These are phyloP conservation scores for Aspergillus nidulans DNA, from an alignment of 495 filamentous ascomycete genomes.

Conservation along the genomic window DNA sequence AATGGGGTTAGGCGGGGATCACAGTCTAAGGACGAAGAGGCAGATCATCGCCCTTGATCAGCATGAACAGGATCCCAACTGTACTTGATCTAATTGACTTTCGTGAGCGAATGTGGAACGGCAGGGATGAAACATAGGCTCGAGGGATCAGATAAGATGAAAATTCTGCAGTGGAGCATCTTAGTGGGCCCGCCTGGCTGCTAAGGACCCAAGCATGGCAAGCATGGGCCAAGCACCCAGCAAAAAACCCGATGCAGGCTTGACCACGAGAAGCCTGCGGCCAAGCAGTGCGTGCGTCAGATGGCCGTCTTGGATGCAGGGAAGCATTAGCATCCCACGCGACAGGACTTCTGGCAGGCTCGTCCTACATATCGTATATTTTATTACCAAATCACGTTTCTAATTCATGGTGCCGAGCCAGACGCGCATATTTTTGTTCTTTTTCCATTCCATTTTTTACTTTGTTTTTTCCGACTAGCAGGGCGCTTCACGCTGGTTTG, in stretches of 20 bases:
- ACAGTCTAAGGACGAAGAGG: not conserved
- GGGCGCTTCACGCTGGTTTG: not conserved
- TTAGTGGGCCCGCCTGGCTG: not conserved
- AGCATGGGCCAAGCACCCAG: not conserved
- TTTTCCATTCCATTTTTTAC: no score
- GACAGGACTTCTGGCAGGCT: no score
- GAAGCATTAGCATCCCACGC: no score
- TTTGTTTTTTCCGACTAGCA: no score
- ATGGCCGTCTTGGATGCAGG: not conserved
- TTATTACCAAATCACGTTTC: no score
- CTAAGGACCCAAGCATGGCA: not conserved
- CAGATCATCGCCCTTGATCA: not conserved
- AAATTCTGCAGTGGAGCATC: not conserved
- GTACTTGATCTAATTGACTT: no score
- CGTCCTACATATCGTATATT: no score
- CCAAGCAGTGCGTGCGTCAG: not conserved
- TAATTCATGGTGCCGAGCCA: no score
- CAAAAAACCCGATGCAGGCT: not conserved
- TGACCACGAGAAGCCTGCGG: not conserved
- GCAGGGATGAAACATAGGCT: not conserved
- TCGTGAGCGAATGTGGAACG: no score
- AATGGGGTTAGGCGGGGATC: no score
- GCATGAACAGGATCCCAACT: no score
- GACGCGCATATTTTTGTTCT: no score
- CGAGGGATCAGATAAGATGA: constrained; percentile 1